Base-by-base conservation (phyloP, 1,284 basidiomycete species). In the Agaricales sp. region DNA sequence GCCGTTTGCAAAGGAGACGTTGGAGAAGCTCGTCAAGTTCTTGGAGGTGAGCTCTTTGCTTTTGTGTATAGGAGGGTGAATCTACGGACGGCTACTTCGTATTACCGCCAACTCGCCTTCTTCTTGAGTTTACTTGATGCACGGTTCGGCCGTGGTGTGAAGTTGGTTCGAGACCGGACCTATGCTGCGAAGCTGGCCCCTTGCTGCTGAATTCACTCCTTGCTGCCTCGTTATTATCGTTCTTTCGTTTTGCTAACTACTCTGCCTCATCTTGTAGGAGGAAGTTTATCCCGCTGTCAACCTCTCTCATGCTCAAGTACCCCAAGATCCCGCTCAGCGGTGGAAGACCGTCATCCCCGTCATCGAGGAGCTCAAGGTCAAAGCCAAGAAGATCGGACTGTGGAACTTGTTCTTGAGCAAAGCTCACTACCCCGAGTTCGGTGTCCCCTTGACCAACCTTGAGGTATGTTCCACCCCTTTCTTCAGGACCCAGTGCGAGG, bases 351-450 rank as follows among this genome's bases (percentile, higher is more conserved):
- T 92, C 55, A 82, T 93, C 38, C 81, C 87, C 2, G 68, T 95
- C 52, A 71, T 95, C 52, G 86, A 84, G 59, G 84, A 89, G 52
- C 77, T 99, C 59, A 97, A 98, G 72, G 73, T 63, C 53, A 92
- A 89, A 66, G 95, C 95, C 2, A 87, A 85, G 68, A 75, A 80
- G 58, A 77, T 83, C 37, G 95, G 95, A 1, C 75, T 99, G 44
- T 99, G 95, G 95, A 98, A 98, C 65, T 75, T 99, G 41, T 98
- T 98, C 77, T 72, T 98, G 54, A 92, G 88, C 74, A 93, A 92
- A 67, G 75, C 80, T 45, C 93, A 96, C 64, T 97, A 95, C 66
- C 92, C 92, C 22, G 75, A 87, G 56, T 74, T 80, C 59, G 94
- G 95, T 47, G 84, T 91, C n/a, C 84, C 87, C 13, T 71, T 98